These are phyloP conservation scores for Aeschynomene evenia DNA, from an alignment of 306 rosid species.

Conservation along the genomic window DNA sequence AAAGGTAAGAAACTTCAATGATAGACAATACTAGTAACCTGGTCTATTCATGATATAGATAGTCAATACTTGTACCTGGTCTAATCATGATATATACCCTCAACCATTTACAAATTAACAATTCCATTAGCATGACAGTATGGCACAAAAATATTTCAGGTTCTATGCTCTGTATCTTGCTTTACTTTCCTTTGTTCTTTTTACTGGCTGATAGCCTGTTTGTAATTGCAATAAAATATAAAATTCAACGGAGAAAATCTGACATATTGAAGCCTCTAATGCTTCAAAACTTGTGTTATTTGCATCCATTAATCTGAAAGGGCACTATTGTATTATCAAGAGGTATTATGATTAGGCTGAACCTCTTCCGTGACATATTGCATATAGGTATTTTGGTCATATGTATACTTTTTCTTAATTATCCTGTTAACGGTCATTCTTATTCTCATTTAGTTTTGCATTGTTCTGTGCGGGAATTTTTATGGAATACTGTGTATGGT, in stretches of 20 bases:
- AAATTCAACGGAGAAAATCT: not conserved
- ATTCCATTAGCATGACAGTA: conserved; percentile 14
- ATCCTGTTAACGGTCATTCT: not conserved
- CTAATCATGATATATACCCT: not conserved
- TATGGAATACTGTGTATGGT: no score
- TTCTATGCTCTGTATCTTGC: conserved; percentile 21
- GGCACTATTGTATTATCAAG: conserved; percentile 15
- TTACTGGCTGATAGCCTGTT: conserved; percentile 1
- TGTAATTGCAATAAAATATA: not conserved
- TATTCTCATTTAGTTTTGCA: no score
- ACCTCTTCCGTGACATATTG: not conserved
- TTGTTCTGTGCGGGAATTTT: no score
- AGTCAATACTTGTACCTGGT: not conserved
- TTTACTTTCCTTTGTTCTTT: not conserved
- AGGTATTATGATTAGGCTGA: not conserved
- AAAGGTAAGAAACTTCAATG: conserved; percentile 59
- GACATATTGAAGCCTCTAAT: conserved; percentile 7
- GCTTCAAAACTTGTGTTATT: not conserved
- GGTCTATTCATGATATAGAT: not conserved
- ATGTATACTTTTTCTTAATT: conserved; percentile 17
- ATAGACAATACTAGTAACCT: conserved; percentile 3
- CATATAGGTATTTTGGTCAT: conserved; percentile 20
- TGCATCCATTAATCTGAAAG: conserved; percentile 11
- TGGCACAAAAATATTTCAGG: not conserved
- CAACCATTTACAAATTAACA: not conserved